Conservation (phyloP, 2,329 filamentous ascomycete species). For the Penicillium sp. region DNA sequence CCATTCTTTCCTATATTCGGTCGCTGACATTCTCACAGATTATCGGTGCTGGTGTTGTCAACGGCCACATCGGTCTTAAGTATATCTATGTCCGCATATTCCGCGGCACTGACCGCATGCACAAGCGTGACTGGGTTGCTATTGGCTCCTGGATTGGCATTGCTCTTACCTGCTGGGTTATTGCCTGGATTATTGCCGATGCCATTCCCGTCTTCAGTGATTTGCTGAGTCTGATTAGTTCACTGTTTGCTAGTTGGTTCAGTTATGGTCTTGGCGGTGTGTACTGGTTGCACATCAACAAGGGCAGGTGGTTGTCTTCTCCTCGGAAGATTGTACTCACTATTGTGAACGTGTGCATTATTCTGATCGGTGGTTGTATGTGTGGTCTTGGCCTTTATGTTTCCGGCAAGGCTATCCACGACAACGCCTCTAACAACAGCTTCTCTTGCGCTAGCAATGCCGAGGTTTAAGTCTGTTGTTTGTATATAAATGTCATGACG, state of each 20-base stretch:
- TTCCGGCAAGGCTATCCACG: conserved; percentile 17
- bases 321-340: conserved; percentile 40
- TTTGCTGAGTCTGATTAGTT: conserved; percentile 51
- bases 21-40: conserved; percentile 35
- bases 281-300: conserved; percentile 45
- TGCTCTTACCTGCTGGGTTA: conserved; percentile 47
- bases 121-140: conserved; percentile 42
- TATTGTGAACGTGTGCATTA: conserved; percentile 38
- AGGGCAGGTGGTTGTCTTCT: conserved; percentile 34
- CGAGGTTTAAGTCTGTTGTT: conserved; percentile 3
- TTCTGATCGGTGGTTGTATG: conserved; percentile 28
- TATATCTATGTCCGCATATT: conserved; percentile 59
- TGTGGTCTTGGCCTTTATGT: conserved; percentile 24
- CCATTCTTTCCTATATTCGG: background rate
- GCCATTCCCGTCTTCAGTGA: conserved; percentile 61
- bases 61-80: conserved; percentile 57
- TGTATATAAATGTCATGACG: background rate
- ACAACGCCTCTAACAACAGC: conserved; percentile 26
- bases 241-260: conserved; percentile 14
- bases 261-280: conserved; percentile 35
- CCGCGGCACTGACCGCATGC: conserved; percentile 48
- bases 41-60: conserved; percentile 61
- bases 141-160: conserved; percentile 54
- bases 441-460: conserved; percentile 36
- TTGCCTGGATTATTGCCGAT: conserved; percentile 60